Evolutionary conservation across 331 rosid genomes (phyloP), one percentile per base, ranked within the genome.

Genomic region (Pyrus hybrid): DNA sequence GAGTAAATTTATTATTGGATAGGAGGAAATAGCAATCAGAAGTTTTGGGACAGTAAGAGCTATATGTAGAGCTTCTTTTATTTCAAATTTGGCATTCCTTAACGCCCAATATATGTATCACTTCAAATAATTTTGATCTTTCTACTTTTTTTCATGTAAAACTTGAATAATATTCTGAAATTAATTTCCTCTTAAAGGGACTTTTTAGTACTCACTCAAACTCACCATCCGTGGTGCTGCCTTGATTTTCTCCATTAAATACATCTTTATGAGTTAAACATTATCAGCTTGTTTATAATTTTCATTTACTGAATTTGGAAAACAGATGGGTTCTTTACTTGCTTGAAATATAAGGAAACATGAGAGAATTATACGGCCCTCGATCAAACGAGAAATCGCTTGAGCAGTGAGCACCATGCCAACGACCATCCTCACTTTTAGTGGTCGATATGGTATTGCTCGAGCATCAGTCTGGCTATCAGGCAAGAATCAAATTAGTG

Each of bases 1-100:
- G 78, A 67, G 77, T 83, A 72, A 71, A 47, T 58, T 84, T 66
- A 75, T 76, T 69, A 69, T 56, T 74, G 73, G 64, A 65, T 79
- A 76, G 71, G 58, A 81, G 74, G 45, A 41, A 10, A 41, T 75
- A 63, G 32, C 62, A 29, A 51, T 75, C 63, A 78, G 35, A 71
- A 75, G 57, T 70, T 57, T 78, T 37, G 43, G 53, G 56, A 71
- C 33, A 11, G 65, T 16, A n/a, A 11, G 63, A 57, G 67, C 57
- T 51, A 51, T 51, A 51, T 17, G 18, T 17, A 5, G 57, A 51
- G n/a, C 56, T 49, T 51, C 57, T 17, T 51, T 17, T 51, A 17
- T 6, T 51, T 51, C 21, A 51, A 17, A 51, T 51, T 51, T 51
- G 57, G 57, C 21, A 51, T 51, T 51, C 21, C 57, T 51, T 51